Evolutionary conservation across 768 basidiomycete species (phyloP).

Genomic region (Amanita polypyramis): DNA sequence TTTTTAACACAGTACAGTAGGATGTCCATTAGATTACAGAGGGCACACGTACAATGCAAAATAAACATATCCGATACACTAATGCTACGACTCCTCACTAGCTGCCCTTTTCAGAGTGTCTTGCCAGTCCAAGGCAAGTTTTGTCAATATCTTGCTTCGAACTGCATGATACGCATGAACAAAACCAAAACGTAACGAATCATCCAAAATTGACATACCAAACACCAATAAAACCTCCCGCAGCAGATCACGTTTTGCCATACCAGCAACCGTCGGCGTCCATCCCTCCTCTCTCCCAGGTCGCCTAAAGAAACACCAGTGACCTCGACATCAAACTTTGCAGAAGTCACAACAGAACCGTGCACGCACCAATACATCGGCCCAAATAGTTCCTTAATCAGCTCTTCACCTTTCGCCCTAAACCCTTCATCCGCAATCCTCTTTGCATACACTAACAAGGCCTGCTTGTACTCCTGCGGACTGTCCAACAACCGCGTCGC

Average conservation of each 20-base stretch:
- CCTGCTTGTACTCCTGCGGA: conserved; percentile 74
- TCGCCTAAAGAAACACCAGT: conserved; percentile 34
- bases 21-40: conserved; percentile 5
- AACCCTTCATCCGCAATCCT: conserved; percentile 87
- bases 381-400: conserved; percentile 84
- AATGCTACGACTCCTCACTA: conserved; percentile 30
- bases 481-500: conserved; percentile 71
- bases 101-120: conserved; percentile 60
- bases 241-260: conserved; percentile 73
- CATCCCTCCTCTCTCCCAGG: conserved; percentile 57
- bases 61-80: not conserved
- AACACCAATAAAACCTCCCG: conserved; percentile 73
- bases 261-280: conserved; percentile 58
- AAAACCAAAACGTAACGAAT: not conserved
- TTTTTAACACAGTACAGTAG: not conserved
- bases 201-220: conserved; percentile 37
- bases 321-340: not conserved
- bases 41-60: not conserved
- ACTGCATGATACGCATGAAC: conserved; percentile 27
- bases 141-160: conserved; percentile 62
- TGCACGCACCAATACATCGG: conserved; percentile 76
- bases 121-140: conserved; percentile 76
- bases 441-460: conserved; percentile 67
- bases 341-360: not conserved
- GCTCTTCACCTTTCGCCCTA: conserved; percentile 79